Evolutionary conservation across 805 yeast species (phyloP).

Genomic region (Metschnikowia continentalis): DNA sequence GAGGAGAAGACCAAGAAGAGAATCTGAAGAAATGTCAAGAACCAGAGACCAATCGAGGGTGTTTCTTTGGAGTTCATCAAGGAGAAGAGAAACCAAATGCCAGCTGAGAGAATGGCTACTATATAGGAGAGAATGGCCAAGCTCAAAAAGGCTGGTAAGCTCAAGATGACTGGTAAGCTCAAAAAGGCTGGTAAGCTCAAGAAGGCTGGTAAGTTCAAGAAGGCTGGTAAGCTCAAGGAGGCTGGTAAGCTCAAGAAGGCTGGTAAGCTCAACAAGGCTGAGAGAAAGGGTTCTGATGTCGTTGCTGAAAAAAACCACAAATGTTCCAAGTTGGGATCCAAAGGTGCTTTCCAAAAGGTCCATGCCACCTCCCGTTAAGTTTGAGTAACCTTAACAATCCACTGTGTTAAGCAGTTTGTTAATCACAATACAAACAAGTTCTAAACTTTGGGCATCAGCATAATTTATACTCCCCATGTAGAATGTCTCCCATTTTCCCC

Average conservation of each 20-base stretch:
- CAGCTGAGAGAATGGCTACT: slow-evolving; percentile 96
- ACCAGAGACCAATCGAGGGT: slow-evolving; percentile 99
- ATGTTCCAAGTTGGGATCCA: slow-evolving; percentile 86
- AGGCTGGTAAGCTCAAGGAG: no score
- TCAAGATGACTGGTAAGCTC: no score
- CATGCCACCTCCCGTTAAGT: slow-evolving; percentile 92
- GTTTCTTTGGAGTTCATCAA: slow-evolving; percentile 97
- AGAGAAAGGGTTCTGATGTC: slow-evolving; percentile 88
- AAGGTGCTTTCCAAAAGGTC: slow-evolving; percentile 98
- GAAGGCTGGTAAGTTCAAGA: no score
- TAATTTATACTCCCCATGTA: slow-evolving; percentile 15
- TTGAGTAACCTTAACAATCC: slow-evolving; percentile 5
- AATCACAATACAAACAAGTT: slow-evolving; percentile 13
- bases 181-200: no score
- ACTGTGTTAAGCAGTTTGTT: slow-evolving; percentile 8
- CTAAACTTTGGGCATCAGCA: neutral
- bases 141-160: slow-evolving; percentile 86
- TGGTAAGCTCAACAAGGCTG: no score
- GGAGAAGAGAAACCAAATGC: slow-evolving; percentile 94
- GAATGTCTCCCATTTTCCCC: slow-evolving; percentile 8
- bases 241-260: no score
- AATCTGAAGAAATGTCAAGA: slow-evolving; percentile 94
- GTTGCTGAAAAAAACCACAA: slow-evolving; percentile 55
- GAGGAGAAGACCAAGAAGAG: slow-evolving; percentile 98
- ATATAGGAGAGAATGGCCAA: slow-evolving; percentile 84